phyloP scores from a whole-genome alignment of 202 grass and related monocot species.

The Cymbopogon flexuosus region DNA sequence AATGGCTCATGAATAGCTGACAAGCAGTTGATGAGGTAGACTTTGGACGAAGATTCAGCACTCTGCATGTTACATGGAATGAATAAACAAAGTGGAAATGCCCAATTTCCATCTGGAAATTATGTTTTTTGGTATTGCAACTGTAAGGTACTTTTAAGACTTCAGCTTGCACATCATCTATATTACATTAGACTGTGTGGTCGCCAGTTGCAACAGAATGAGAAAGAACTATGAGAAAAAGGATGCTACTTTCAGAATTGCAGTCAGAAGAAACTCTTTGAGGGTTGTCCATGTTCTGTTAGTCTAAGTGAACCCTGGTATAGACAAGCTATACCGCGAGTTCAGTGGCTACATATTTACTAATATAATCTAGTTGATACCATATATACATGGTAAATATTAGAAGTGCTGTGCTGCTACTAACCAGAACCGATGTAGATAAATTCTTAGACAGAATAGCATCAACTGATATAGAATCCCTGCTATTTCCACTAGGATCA shows the following conservation, averaged over 20 bases:
- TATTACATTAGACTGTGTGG: background rate
- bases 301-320: slow-evolving; percentile 6
- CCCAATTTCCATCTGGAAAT: background rate
- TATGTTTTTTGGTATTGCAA: background rate
- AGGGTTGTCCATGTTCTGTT: background rate
- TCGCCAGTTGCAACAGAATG: background rate
- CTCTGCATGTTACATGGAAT: slow-evolving; percentile 45
- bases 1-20: slow-evolving; percentile 89
- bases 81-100: slow-evolving; percentile 20
- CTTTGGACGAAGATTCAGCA: slow-evolving; percentile 66
- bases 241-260: background rate
- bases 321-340: background rate
- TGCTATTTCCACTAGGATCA: slow-evolving; percentile 58
- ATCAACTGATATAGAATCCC: slow-evolving; percentile 89
- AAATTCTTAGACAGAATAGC: slow-evolving; percentile 82
- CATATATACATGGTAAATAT: slow-evolving; percentile 21
- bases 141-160: background rate
- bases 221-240: background rate
- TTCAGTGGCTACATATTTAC: background rate
- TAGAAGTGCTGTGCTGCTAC: slow-evolving; percentile 18
- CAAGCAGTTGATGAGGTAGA: slow-evolving; percentile 95
- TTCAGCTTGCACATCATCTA: background rate
- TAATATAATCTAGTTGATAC: background rate
- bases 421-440: slow-evolving; percentile 66
- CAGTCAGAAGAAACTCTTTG: background rate